These are phyloP conservation scores for Thermothelomyces thermophilus DNA, from an alignment of 2,329 filamentous ascomycete genomes.

Conservation along the genomic window DNA sequence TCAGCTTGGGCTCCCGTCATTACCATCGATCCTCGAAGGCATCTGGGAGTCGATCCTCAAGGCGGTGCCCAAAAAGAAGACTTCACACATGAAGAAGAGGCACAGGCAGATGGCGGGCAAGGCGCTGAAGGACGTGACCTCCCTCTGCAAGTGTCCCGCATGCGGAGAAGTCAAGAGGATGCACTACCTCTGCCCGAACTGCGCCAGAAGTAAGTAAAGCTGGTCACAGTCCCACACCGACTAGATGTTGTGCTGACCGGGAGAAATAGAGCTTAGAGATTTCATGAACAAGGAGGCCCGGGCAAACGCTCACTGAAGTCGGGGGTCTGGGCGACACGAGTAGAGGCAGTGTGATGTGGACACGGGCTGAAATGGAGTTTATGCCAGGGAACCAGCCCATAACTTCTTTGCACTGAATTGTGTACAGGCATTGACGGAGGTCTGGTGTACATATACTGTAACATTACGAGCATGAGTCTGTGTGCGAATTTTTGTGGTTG, in stretches of 20 bases:
- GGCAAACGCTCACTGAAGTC: conserved; percentile 12
- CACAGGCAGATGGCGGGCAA: conserved; percentile 94
- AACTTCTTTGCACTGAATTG: not conserved
- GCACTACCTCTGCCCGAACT: conserved; percentile 82
- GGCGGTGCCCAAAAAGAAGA: conserved; percentile 98
- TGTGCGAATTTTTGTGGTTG: not conserved
- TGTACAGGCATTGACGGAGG: not conserved
- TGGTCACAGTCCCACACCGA: not conserved
- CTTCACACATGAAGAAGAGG: conserved; percentile 90
- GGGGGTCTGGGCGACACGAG: not conserved
- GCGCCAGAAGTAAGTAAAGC: conserved; percentile 63
- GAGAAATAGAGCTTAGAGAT: conserved; percentile 39
- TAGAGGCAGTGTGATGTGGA: too few species aligned
- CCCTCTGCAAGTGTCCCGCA: conserved; percentile 79
- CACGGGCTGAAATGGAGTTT: not conserved
- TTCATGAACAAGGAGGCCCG: conserved; percentile 28
- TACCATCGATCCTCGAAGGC: conserved; percentile 66
- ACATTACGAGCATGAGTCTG: not conserved
- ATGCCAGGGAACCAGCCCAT: not conserved
- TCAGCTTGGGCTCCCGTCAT: conserved; percentile 46
- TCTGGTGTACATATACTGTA: conserved; percentile 16
- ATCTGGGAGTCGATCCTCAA: conserved; percentile 90
- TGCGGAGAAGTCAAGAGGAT: conserved; percentile 85
- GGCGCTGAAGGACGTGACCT: conserved; percentile 82
- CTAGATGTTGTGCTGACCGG: conserved; percentile 18